phyloP scores from a whole-genome alignment of 163 green algal genomes.

The Scenedesmus sp. region DNA sequence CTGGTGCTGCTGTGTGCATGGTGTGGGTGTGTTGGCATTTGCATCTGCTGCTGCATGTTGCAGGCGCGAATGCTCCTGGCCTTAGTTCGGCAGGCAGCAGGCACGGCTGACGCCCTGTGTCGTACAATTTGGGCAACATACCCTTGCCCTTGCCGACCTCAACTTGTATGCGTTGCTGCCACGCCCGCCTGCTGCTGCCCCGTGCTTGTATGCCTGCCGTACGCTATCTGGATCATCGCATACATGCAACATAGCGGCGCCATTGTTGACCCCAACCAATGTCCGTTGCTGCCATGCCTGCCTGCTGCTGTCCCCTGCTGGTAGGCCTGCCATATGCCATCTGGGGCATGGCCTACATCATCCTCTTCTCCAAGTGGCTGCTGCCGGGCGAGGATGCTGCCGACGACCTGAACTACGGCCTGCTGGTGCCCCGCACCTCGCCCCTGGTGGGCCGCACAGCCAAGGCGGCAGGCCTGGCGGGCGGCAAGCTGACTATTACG shows the following conservation, averaged over 20 bases:
- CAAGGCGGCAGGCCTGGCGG: neutral
- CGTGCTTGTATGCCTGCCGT: too few relatives aligned
- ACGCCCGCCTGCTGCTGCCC: too few relatives aligned
- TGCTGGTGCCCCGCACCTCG: conserved; percentile 7
- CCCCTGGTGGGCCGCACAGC: conserved; percentile 18
- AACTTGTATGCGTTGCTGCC: too few relatives aligned
- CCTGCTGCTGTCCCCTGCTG: neutral
- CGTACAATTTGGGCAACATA: too few relatives aligned
- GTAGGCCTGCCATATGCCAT: neutral
- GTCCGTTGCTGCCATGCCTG: neutral
- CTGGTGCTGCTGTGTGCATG: neutral
- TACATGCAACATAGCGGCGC: too few relatives aligned
- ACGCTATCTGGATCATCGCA: too few relatives aligned
- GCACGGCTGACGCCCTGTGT: too few relatives aligned
- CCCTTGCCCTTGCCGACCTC: too few relatives aligned
- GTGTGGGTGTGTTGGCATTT: neutral
- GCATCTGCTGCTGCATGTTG: too few relatives aligned
- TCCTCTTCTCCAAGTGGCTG: conserved; percentile 52
- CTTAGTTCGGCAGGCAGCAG: too few relatives aligned
- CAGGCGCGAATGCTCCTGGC: too few relatives aligned
- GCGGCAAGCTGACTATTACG: conserved; percentile 8
- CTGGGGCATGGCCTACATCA: conserved; percentile 54
- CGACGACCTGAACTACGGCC: conserved; percentile 33
- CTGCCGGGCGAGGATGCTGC: conserved; percentile 45
- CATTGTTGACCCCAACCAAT: too few relatives aligned